Evolutionary conservation across 768 basidiomycete species (phyloP), one percentile per base, ranked within the genome.

Genomic region (Pisolithus orientalis): DNA sequence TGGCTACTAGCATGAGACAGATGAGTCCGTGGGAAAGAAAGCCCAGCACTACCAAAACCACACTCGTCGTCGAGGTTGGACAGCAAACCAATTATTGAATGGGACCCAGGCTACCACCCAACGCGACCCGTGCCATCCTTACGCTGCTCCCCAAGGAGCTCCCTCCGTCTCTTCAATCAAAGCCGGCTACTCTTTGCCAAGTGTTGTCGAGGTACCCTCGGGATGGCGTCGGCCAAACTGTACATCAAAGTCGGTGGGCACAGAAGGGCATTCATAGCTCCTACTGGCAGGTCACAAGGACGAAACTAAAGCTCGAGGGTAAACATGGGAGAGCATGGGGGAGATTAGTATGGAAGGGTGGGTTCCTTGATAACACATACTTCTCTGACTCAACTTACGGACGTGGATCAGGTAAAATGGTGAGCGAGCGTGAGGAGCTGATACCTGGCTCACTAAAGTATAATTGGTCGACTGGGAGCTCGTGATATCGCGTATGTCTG

Each of bases 301-400:
- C 86, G 31, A 71, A 73, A 55, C 80, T 91, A 64, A 93, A 91
- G 67, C 72, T 73, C 40, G 83, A 83, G 57, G 89, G 89, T 27
- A 73, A 67, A 27, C 86, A 90, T 59, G 90, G 90, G 2, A 90
- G 84, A 65, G 90, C 80, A 16, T 93, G 91, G 91, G 90, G 90
- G 6, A 72, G 74, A 53, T 70, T 92, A 5, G 76, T 82, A 51
- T 93, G 90, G 88, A 82, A 76, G 72, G 88, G 90, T 90, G 49
- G 53, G 82, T 70, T 24, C 44, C 39, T 39, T 25, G 13, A 25
- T 49, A 53, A 46, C 16, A 34, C 39, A 34, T 6, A 2, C 24
- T 44, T 32, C 28, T 8, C 5, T 42, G 48, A 44, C 21, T 5
- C 25, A 38, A 44, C 51, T 45, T 44, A 44, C 31, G 37, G 10